Percentiles rank a stretch among this genome's conserved stretches.
Evolutionary conservation across 257 asterid species (phyloP).

Genomic region (Ocimum tenuiflorum): DNA sequence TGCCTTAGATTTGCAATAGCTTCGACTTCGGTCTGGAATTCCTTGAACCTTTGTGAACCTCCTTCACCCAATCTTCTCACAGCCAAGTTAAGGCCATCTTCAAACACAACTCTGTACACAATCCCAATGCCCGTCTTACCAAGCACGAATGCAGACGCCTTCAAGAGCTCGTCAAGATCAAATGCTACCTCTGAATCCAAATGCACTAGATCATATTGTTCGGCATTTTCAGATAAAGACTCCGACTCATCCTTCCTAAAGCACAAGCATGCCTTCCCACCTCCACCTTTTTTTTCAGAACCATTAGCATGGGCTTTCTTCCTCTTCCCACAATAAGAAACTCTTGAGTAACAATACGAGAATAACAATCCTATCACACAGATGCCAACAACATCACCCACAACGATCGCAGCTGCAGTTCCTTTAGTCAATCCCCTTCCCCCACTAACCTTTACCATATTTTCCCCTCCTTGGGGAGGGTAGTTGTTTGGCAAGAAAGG

Average conservation of each 20-base stretch:
- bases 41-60: slow-evolving; percentile 71
- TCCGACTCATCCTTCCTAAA: slow-evolving; percentile 69
- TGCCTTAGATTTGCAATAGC: slow-evolving; percentile 80
- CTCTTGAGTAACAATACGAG: slow-evolving; percentile 64
- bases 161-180: slow-evolving; percentile 83
- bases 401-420: slow-evolving; percentile 48
- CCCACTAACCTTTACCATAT: slow-evolving; percentile 13
- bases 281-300: slow-evolving; percentile 40
- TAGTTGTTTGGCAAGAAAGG: slow-evolving; percentile 54
- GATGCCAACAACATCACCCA: slow-evolving; percentile 73
- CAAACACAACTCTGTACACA: slow-evolving; percentile 85
- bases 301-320: slow-evolving; percentile 31
- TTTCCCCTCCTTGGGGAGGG: slow-evolving; percentile 34
- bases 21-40: slow-evolving; percentile 72
- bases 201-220: slow-evolving; percentile 61
- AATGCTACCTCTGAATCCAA: slow-evolving; percentile 53
- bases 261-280: slow-evolving; percentile 55
- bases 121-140: slow-evolving; percentile 90
- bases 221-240: slow-evolving; percentile 57
- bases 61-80: slow-evolving; percentile 93
- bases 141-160: slow-evolving; percentile 89
- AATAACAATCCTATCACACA: slow-evolving; percentile 64
- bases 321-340: slow-evolving; percentile 39
- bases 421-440: slow-evolving; percentile 47
- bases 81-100: slow-evolving; percentile 68